A percentile compares a stretch with the other conserved stretches of the same genome.
These are phyloP conservation scores for Wallacemonas sp. DNA, from an alignment of 208 protist species.

Conservation along the genomic window DNA sequence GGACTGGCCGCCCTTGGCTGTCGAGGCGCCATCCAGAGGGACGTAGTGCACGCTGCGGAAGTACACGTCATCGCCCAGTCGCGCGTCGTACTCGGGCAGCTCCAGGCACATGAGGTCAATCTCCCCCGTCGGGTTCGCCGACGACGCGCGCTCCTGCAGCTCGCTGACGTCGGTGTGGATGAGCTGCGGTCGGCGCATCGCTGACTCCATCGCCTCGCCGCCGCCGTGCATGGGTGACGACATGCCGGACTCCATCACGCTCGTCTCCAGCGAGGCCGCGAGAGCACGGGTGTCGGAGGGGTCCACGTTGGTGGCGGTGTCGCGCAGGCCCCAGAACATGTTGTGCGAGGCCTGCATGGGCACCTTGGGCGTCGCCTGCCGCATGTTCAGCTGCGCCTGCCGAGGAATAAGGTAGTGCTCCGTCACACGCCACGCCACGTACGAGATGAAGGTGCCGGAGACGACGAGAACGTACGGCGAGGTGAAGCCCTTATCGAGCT, in stretches of 20 bases:
- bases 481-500: conserved; percentile 78
- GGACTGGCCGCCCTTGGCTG: background rate
- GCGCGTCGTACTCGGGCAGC: conserved; percentile 78
- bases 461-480: conserved; percentile 74
- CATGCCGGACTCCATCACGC: conserved; percentile 11
- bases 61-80: conserved; percentile 69
- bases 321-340: conserved; percentile 70
- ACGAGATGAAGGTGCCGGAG: conserved; percentile 47
- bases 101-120: conserved; percentile 78
- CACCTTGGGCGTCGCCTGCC: conserved; percentile 51
- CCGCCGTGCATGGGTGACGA: conserved; percentile 32
- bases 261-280: conserved; percentile 17
- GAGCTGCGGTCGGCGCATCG: conserved; percentile 70
- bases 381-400: conserved; percentile 44
- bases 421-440: conserved; percentile 62
- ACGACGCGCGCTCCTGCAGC: conserved; percentile 34
- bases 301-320: conserved; percentile 4
- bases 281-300: conserved; percentile 1
- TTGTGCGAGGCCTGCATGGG: conserved; percentile 76
- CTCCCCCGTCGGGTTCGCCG: conserved; percentile 32
- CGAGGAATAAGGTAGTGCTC: conserved; percentile 59
- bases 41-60: conserved; percentile 91
- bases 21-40: background rate
- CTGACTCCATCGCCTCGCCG: conserved; percentile 48
- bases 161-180: conserved; percentile 76